Base-by-base conservation (phyloP, 768 basidiomycete genomes). In the Mycena chlorophos region DNA sequence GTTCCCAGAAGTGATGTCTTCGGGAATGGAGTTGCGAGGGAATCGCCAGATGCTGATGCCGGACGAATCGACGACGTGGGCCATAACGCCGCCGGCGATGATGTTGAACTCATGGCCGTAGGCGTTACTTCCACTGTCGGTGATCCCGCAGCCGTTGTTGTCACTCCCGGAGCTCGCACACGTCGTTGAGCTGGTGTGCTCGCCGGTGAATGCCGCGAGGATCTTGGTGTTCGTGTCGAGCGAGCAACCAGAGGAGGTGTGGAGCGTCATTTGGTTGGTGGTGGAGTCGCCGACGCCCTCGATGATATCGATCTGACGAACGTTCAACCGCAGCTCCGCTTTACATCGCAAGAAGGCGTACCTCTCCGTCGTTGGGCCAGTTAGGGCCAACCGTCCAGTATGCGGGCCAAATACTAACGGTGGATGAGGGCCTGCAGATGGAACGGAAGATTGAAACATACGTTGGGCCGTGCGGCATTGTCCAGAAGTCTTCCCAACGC, bases 201-300 rank as follows among this genome's bases (percentile, higher is more conserved):
- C 61, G 47, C 70, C 68, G 20, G 68, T 61, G 31, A 67, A 64
- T 20, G 61, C 20, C 28, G 61, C 40, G 48, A 12, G 27, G 14
- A n/a, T n/a, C n/a, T n/a, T n/a, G n/a, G n/a, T n/a, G n/a, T 23
- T 16, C 29, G 72, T 62, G 16, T 67, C 71, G 52, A 71, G 65
- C 5, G 69, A 66, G 59, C 80, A 79, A 31, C 73, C 75, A 14
- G 69, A 64, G 6, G 77, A 72, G 19, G 80, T 85, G 66, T 91
- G 89, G 4, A 90, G 73, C 1, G 88, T 91, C 89, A 26, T 66
- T 71, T 1, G 69, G 56, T 64, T 81, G 76, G 23, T 78, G 63
- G 61, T 91, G 81, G 51, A 91, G 16, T 78, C 65, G 61, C 92
- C 85, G 37, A 91, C 87, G 17, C 87, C 86, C 65, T 92, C 90